Conservation (phyloP, 2,329 filamentous ascomycete genomes). For the Aaosphaeria arxii region DNA sequence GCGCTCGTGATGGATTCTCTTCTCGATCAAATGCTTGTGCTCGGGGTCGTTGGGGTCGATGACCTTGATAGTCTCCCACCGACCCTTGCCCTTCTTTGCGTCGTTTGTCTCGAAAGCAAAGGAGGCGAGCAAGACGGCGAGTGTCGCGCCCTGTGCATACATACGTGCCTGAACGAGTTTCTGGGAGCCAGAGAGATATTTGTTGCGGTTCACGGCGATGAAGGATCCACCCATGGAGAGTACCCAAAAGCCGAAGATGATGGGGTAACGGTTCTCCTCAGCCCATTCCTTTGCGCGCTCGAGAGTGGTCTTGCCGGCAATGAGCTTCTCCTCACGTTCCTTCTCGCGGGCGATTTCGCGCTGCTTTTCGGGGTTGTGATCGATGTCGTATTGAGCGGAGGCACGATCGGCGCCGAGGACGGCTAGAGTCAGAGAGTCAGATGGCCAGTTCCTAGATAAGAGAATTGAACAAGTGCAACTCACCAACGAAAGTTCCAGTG, state of each 20-base stretch:
- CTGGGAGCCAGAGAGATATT: constrained; percentile 70
- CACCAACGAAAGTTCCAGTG: constrained; percentile 73
- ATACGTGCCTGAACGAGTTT: constrained; percentile 94
- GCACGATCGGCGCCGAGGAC: constrained; percentile 82
- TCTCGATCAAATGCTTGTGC: constrained; percentile 81
- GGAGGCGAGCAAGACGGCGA: constrained; percentile 77
- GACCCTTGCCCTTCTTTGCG: constrained; percentile 69
- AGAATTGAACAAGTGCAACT: constrained; percentile 5
- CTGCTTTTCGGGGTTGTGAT: constrained; percentile 58
- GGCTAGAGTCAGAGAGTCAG: constrained; percentile 30
- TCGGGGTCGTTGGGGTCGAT: constrained; percentile 77
- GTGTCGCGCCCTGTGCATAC: constrained; percentile 85
- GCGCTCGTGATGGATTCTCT: constrained; percentile 81
- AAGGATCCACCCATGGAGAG: constrained; percentile 75
- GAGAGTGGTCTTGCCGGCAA: constrained; percentile 53
- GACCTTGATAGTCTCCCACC: constrained; percentile 83
- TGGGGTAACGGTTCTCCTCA: constrained; percentile 76
- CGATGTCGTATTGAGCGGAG: constrained; percentile 68
- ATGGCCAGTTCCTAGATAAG: neutral
- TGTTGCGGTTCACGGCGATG: constrained; percentile 72
- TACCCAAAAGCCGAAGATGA: constrained; percentile 80
- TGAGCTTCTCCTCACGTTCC: constrained; percentile 38
- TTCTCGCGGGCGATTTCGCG: constrained; percentile 25
- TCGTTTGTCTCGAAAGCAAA: constrained; percentile 82
- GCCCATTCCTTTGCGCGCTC: constrained; percentile 71